A percentile compares a stretch with the other conserved stretches of the same genome.
phyloP scores from a whole-genome alignment of 1,284 basidiomycete species.

The Rhodofomes roseus region DNA sequence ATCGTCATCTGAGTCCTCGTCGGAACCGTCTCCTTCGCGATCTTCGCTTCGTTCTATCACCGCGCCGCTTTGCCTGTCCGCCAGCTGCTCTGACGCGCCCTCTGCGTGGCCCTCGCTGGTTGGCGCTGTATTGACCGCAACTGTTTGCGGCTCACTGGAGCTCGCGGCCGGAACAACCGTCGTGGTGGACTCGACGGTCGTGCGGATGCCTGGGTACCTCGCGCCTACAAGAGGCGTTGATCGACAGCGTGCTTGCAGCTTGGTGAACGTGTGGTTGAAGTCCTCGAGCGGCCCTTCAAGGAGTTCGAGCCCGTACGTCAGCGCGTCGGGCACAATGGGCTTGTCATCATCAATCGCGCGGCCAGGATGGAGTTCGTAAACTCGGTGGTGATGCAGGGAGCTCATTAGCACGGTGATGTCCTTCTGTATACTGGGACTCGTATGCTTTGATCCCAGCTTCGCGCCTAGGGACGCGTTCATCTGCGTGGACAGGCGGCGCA shows the following conservation, averaged over 20 bases:
- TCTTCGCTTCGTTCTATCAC: neutral
- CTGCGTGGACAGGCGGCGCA: constrained; percentile 27
- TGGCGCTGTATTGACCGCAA: no score
- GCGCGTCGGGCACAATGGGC: constrained; percentile 6
- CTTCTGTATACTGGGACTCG: constrained; percentile 20
- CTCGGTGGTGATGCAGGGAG: neutral
- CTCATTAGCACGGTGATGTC: constrained; percentile 6
- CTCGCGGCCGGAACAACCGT: no score
- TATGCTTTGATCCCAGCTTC: constrained; percentile 28
- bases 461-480: constrained; percentile 30
- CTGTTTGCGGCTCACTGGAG: no score
- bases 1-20: neutral
- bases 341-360: constrained; percentile 9
- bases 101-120: no score
- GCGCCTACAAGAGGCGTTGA: constrained; percentile 3
- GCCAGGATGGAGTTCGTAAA: constrained; percentile 10
- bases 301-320: constrained; percentile 3
- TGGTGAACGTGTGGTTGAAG: constrained; percentile 14
- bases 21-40: neutral
- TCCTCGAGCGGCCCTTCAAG: constrained; percentile 10
- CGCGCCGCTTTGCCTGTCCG: neutral
- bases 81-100: no score
- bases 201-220: neutral
- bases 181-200: no score
- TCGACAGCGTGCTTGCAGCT: constrained; percentile 3